These are phyloP conservation scores for Arachis monticola DNA, from an alignment of 331 rosid species.

Conservation along the genomic window DNA sequence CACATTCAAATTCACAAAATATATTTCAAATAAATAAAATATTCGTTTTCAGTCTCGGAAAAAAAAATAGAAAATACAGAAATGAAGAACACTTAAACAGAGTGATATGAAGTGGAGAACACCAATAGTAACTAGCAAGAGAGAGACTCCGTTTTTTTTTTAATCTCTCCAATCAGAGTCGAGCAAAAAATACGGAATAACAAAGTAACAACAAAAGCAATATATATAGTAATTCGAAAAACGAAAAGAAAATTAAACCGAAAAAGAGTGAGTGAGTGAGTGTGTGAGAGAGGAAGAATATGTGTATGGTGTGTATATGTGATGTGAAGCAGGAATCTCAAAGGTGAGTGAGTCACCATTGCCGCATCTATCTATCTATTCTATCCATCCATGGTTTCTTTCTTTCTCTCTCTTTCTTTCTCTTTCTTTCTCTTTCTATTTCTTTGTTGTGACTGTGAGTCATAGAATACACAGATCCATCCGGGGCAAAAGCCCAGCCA, in stretches of 20 bases:
- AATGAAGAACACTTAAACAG: neutral
- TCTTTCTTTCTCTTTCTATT: slow-evolving; percentile 12
- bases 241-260: neutral
- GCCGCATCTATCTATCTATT: slow-evolving; percentile 39
- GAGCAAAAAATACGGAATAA: slow-evolving; percentile 6
- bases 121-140: slow-evolving; percentile 34
- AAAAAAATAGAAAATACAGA: neutral
- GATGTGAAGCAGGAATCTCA: slow-evolving; percentile 55
- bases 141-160: neutral
- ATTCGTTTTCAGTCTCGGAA: neutral
- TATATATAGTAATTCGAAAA: neutral
- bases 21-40: neutral
- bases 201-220: slow-evolving; percentile 1
- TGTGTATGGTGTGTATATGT: neutral
- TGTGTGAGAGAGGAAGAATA: neutral
- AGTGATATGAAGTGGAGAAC: neutral
- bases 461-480: slow-evolving; percentile 32
- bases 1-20: neutral
- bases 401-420: neutral
- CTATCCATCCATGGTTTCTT: no score
- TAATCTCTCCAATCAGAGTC: slow-evolving; percentile 5
- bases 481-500: slow-evolving; percentile 22
- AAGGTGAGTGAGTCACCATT: slow-evolving; percentile 43
- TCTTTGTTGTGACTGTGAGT: neutral
- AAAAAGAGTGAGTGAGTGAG: slow-evolving; percentile 1